Conservation (phyloP, 2,329 filamentous ascomycete species). For the Fusarium nelsonii region DNA sequence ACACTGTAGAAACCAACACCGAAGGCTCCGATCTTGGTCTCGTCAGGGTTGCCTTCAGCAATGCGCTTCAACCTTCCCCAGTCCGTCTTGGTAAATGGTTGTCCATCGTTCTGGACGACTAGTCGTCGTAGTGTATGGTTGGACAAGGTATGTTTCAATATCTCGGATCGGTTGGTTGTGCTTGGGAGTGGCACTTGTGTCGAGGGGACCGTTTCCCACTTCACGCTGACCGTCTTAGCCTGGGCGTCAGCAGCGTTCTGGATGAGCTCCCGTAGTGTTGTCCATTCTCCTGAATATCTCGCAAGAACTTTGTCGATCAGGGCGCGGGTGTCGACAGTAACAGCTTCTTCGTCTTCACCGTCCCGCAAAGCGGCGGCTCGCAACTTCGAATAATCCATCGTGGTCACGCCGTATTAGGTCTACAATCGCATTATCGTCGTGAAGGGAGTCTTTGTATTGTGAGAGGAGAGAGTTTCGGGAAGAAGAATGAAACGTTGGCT, state of each 20-base stretch:
- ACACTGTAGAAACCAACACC: conserved; percentile 99
- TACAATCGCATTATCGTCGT: conserved; percentile 39
- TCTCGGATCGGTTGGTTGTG: conserved; percentile 74
- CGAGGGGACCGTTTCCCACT: conserved; percentile 91
- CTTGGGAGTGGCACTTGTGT: conserved; percentile 77
- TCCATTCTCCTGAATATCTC: conserved; percentile 96
- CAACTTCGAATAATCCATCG: conserved; percentile 80
- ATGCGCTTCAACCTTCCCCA: conserved; percentile 96
- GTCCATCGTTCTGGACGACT: conserved; percentile 93
- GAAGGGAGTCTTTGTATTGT: neutral
- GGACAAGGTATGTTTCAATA: conserved; percentile 84
- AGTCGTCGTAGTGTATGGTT: conserved; percentile 89
- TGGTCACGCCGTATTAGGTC: conserved; percentile 20
- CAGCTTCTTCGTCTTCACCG: conserved; percentile 92
- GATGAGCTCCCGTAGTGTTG: conserved; percentile 88
- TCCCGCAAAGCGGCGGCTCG: conserved; percentile 88
- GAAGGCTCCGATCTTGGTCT: conserved; percentile 98
- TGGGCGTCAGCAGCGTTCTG: conserved; percentile 99
- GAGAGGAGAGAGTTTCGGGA: neutral
- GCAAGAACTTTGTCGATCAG: conserved; percentile 98
- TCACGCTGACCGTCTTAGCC: conserved; percentile 88
- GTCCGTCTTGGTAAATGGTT: conserved; percentile 88
- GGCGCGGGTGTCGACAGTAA: conserved; percentile 96
- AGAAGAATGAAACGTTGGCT: neutral
- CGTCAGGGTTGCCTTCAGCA: conserved; percentile 98